Evolutionary conservation across 345 rosid genomes (phyloP), one percentile per base, ranked within the genome.

Genomic region (Populus davidiana): DNA sequence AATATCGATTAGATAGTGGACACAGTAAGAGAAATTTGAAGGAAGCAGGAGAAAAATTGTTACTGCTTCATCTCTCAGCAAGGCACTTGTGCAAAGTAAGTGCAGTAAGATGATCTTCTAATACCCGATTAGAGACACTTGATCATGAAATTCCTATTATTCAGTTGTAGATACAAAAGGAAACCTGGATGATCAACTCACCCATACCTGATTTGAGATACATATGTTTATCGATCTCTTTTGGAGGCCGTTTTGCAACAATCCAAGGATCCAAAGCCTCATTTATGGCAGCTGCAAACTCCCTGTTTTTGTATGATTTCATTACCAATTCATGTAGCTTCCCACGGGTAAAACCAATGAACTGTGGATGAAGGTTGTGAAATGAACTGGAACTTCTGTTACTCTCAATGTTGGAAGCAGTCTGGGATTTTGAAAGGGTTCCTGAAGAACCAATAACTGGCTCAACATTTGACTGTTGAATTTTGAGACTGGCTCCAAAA

Each of bases 221-320:
- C n/a, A 87, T 81, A 73, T 79, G 93, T 85, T 90, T 90, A 71
- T 93, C 99, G 25, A 75, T 83, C 75, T 93, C 98, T 81, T 89
- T 96, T 91, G 89, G 92, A 67, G 99, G 97, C 88, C 91, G 99
- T 86, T 91, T 92, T 38, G 91, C 91, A 85, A 80, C 87, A 83
- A 96, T 89, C 99, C 99, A 96, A 18, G 98, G 94, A 86, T 96
- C 99, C 81, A 96, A 82, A 77, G 93, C 97, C 87, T 96, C 99
- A 79, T 94, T 96, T 83, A 92, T 88, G 72, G 96, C 97, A 41
- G 97, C 95, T 82, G 99, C 92, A 86, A 96, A 94, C 81, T 94
- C 99, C 72, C 99, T 86, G 80, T 91, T 92, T 86, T 92, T 92
- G 83, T 86, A 96, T 12, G 98, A 91, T 87, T 93, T 94, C 99